Percentiles rank a stretch among this genome's conserved stretches.
phyloP scores from a whole-genome alignment of 1,284 basidiomycete genomes.

The Bondarzewia mesenterica region DNA sequence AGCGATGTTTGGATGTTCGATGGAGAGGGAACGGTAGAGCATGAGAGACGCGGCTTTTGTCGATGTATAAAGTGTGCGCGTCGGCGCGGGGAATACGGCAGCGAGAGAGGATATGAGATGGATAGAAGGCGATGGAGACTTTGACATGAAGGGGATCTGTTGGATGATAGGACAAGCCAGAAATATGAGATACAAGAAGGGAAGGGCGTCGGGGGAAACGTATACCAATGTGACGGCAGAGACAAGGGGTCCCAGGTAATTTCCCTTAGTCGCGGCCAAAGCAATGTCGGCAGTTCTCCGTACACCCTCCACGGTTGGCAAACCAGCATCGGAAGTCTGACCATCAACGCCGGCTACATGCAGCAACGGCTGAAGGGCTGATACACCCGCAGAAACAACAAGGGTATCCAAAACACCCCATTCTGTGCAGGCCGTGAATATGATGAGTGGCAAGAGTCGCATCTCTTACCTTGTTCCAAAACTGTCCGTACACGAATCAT shows the following conservation, averaged over 20 bases:
- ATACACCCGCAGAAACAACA: constrained; percentile 80
- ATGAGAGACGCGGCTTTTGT: constrained; percentile 78
- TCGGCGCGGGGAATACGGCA: constrained; percentile 78
- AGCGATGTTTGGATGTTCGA: constrained; percentile 63
- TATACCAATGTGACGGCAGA: constrained; percentile 64
- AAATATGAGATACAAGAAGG: no score
- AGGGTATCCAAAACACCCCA: constrained; percentile 84
- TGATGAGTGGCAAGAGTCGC: background rate
- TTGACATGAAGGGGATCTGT: constrained; percentile 72
- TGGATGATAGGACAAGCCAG: background rate
- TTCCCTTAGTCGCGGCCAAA: constrained; percentile 44
- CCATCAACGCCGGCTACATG: constrained; percentile 57
- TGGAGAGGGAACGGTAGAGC: constrained; percentile 71
- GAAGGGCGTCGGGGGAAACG: no score
- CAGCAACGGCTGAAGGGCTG: constrained; percentile 73
- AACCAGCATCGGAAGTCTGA: constrained; percentile 22
- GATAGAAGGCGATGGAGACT: constrained; percentile 67
- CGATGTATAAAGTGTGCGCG: constrained; percentile 77
- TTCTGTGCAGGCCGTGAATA: constrained; percentile 30
- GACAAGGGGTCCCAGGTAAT: constrained; percentile 59
- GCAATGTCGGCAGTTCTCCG: constrained; percentile 46
- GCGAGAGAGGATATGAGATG: constrained; percentile 78
- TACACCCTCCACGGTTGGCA: constrained; percentile 40
- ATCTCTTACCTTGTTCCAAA: constrained; percentile 45
- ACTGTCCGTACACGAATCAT: constrained; percentile 55